Evolutionary conservation across 2,329 filamentous ascomycete genomes (phyloP).

Genomic region (Mollisiaceae sp.): DNA sequence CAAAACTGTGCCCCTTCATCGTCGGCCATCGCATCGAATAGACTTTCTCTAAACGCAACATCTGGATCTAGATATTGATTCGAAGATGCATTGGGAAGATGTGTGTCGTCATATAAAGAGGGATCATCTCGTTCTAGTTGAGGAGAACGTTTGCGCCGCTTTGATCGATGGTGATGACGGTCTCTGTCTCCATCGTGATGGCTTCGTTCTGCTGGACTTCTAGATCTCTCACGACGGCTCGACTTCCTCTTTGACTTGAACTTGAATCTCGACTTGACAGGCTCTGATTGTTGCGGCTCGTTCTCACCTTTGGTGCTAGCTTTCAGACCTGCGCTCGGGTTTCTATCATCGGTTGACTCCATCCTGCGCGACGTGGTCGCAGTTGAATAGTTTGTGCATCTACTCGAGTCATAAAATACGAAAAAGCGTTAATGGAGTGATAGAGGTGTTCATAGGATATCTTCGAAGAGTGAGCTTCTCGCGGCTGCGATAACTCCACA

Average conservation of each 20-base stretch:
- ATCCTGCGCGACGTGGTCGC: not conserved
- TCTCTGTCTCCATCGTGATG: conserved; percentile 19
- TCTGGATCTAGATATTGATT: conserved; percentile 63
- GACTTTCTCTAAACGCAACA: conserved; percentile 84
- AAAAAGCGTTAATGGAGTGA: not conserved
- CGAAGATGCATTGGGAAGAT: conserved; percentile 45
- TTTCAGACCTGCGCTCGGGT: conserved; percentile 6
- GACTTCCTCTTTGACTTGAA: conserved; percentile 37
- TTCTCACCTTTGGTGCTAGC: not conserved
- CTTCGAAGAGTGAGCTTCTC: not conserved
- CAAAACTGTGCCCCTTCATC: conserved; percentile 96
- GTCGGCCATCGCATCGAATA: conserved; percentile 96
- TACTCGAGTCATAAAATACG: not conserved
- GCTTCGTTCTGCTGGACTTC: conserved; percentile 18
- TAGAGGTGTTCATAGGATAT: not conserved
- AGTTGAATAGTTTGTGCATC: not conserved
- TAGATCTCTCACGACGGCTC: conserved; percentile 19
- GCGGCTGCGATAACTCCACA: not conserved
- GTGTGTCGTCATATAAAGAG: conserved; percentile 46
- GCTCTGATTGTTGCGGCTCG: not conserved
- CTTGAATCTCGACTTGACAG: conserved; percentile 40
- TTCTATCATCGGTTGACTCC: conserved; percentile 29
- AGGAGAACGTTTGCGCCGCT: conserved; percentile 32
- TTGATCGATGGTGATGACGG: conserved; percentile 37
- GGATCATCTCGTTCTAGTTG: conserved; percentile 42